Percentiles rank a stretch among this genome's conserved stretches.
These are phyloP conservation scores for Volvox carteri DNA, from an alignment of 163 green algal genomes.

Conservation along the genomic window DNA sequence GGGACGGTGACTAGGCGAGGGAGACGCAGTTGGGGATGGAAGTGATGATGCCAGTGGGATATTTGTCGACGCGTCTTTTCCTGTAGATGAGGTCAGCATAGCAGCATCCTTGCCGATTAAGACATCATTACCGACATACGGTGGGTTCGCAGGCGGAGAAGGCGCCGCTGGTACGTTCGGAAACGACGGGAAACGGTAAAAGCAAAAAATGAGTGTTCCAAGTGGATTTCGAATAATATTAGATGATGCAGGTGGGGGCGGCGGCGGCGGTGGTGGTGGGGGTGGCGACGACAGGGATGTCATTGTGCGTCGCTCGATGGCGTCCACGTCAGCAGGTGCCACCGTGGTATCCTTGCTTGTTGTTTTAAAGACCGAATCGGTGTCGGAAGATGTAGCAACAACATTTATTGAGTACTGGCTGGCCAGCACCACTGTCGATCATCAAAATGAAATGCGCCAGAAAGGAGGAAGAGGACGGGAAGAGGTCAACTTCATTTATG, in stretches of 20 bases:
- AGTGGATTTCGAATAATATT: neutral
- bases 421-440: too few relatives aligned
- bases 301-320: too few relatives aligned
- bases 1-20: too few relatives aligned
- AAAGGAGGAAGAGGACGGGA: too few relatives aligned
- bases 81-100: too few relatives aligned
- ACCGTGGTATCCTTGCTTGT: too few relatives aligned
- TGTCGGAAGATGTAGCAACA: too few relatives aligned
- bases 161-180: neutral
- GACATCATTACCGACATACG: neutral
- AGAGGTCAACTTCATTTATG: too few relatives aligned
- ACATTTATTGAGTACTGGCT: too few relatives aligned
- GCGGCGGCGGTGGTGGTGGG: neutral
- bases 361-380: too few relatives aligned
- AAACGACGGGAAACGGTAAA: neutral
- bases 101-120: neutral
- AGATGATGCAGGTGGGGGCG: neutral
- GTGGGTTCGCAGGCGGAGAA: neutral
- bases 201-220: neutral
- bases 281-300: neutral
- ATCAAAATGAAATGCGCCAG: too few relatives aligned
- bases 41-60: neutral
- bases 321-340: too few relatives aligned
- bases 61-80: neutral
- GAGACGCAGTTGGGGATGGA: neutral